Conservation (phyloP, 2,329 filamentous ascomycete species). For the Aureobasidium lini region DNA sequence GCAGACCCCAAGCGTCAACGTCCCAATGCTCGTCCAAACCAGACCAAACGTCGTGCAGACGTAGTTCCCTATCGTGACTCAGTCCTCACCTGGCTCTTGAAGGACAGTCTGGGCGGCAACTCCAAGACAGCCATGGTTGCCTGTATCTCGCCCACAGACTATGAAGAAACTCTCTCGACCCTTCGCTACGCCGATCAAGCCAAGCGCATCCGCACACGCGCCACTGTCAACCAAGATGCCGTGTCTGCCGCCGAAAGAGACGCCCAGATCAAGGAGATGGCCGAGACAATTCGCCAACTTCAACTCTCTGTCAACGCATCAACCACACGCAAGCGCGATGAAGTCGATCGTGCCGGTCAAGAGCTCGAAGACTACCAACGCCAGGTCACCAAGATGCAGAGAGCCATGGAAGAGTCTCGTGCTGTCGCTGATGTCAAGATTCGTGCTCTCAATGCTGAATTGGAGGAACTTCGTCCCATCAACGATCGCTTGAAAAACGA, state of each 20-base stretch:
- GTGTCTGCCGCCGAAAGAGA: conserved; percentile 89
- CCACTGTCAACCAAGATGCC: conserved; percentile 91
- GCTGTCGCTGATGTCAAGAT: conserved; percentile 93
- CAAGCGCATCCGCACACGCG: conserved; percentile 90
- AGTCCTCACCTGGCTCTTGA: conserved; percentile 75
- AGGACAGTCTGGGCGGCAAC: conserved; percentile 93
- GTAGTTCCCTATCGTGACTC: conserved; percentile 92
- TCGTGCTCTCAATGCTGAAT: conserved; percentile 58
- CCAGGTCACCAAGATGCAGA: conserved; percentile 81
- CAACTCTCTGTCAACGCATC: conserved; percentile 63
- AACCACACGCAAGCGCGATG: conserved; percentile 63
- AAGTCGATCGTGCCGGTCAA: conserved; percentile 64
- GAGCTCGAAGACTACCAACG: conserved; percentile 90
- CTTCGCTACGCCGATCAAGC: conserved; percentile 96
- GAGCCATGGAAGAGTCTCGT: conserved; percentile 89
- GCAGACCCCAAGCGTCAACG: conserved; percentile 55
- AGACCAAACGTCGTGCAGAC: conserved; percentile 39
- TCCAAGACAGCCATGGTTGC: conserved; percentile 99
- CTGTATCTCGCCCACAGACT: conserved; percentile 90
- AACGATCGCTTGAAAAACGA: conserved; percentile 55
- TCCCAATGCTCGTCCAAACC: conserved; percentile 39
- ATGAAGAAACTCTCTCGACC: conserved; percentile 93
- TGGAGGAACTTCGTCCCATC: conserved; percentile 40
- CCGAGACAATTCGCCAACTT: conserved; percentile 80
- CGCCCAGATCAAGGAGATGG: conserved; percentile 89